These are phyloP conservation scores for Gynostemma pentaphyllum DNA, from an alignment of 306 rosid genomes.

Conservation along the genomic window DNA sequence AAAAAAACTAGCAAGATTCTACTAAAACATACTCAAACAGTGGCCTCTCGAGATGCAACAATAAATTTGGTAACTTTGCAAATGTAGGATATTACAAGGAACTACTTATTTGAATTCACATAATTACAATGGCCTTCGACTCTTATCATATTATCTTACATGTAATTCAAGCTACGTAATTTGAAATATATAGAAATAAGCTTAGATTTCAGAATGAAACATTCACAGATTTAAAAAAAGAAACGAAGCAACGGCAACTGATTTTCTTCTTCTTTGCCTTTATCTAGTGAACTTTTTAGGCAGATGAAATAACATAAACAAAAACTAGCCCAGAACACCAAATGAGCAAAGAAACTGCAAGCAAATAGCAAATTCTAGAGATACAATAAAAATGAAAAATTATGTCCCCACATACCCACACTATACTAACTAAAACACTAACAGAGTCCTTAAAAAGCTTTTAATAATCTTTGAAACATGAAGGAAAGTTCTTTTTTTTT, in stretches of 20 bases:
- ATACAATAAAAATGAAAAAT: not conserved
- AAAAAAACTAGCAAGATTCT: not conserved
- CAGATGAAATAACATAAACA: not conserved
- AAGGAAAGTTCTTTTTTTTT: not conserved
- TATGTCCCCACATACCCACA: not conserved
- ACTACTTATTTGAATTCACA: not conserved
- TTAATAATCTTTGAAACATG: not conserved
- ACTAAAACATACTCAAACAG: not conserved
- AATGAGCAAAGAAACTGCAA: not conserved
- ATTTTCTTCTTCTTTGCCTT: not conserved
- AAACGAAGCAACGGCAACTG: too few relatives aligned
- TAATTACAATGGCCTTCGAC: too few relatives aligned
- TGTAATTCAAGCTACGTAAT: too few relatives aligned
- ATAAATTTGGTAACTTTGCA: not conserved
- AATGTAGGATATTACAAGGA: not conserved
- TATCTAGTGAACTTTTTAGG: not conserved
- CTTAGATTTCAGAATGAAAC: not conserved
- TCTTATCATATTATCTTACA: too few relatives aligned
- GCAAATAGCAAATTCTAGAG: not conserved
- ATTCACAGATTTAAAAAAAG: not conserved
- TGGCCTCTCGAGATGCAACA: not conserved
- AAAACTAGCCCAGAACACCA: not conserved
- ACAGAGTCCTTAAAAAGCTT: not conserved
- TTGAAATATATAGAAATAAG: too few relatives aligned
- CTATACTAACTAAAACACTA: not conserved